Percentiles rank a stretch among this genome's conserved stretches.
Evolutionary conservation across 352 stramenopile genomes (phyloP).

Genomic region (Phytopythium delawarense): DNA sequence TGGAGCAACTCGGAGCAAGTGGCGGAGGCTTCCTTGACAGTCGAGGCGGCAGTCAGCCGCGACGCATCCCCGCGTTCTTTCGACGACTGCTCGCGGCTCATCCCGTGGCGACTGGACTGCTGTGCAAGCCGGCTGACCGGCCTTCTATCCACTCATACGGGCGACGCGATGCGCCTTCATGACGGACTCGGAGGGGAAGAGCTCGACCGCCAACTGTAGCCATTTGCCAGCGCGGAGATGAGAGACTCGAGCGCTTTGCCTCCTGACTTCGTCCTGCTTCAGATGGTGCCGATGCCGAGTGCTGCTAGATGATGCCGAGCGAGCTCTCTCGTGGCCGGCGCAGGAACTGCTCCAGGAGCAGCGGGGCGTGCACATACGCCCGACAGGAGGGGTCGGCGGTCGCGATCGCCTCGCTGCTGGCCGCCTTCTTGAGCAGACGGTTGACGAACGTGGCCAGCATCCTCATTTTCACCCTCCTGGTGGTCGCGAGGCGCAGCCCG

Average conservation of each 20-base stretch:
- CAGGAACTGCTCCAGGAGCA: conserved; percentile 13
- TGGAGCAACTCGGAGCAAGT: too few species aligned
- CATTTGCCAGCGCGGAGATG: neutral
- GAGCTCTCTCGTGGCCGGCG: conserved; percentile 1
- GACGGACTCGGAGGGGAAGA: neutral
- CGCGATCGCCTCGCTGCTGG: neutral
- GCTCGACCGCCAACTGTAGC: neutral
- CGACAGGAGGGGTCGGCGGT: neutral
- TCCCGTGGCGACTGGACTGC: neutral
- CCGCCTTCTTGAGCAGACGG: neutral
- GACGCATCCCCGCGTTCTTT: neutral
- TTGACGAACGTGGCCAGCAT: conserved; percentile 1
- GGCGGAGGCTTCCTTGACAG: neutral
- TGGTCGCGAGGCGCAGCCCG: neutral
- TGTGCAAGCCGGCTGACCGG: neutral
- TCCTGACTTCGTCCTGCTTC: neutral
- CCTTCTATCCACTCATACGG: neutral
- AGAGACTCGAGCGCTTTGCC: too few species aligned
- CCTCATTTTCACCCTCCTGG: conserved; percentile 3
- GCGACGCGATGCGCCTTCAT: neutral
- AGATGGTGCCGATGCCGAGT: too few species aligned
- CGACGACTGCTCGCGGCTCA: neutral
- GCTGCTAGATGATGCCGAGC: conserved; percentile 15
- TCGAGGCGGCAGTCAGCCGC: neutral
- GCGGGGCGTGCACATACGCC: conserved; percentile 3